Evolutionary conservation across 352 stramenopile species (phyloP), one percentile per base, ranked within the genome.

Genomic region (Globisporangium iwayamae): DNA sequence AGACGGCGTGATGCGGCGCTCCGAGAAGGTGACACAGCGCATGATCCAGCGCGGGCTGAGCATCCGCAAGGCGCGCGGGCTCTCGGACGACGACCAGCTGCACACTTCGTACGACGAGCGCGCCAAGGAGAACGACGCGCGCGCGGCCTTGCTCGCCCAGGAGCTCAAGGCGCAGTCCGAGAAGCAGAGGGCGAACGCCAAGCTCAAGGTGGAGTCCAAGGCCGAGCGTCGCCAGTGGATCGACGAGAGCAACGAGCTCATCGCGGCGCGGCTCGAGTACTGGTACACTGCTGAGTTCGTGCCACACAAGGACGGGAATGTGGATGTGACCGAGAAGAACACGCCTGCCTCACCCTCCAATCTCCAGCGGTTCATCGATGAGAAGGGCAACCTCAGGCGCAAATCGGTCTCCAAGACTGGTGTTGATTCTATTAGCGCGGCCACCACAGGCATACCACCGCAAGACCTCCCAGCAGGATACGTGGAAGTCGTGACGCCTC

Each of bases 331-430:
- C 1, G 74, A 86, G 43, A 43, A 50, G 2, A 75, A 84, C 60
- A 79, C 73, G 16, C 45, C 57, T 5, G 16, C 36, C 7, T 81
- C 70, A 10, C 77, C 79, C 46, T 85, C 77, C 32, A 74, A 71
- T 28, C 56, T 65, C 18, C 64, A 74, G 46, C 65, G 70, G 16
- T 89, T 76, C 56, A 77, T 89, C 55, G 79, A 89, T 38, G 8
- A 67, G 0, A 66, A 77, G 14, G 77, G 77, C 0, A 89, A 89
- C 52, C 56, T 87, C 18, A 74, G 78, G 10, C 75, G 77, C 32
- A 66, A 72, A 32, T 56, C 48, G 22, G 13, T 57, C 25, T 5
- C 14, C 30, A 22, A n/a, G 10, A 30, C 32, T 48, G 36, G 30
- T 10, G 13, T 1, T 18, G 51, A 43, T 57, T 8, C 30, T 28